phyloP scores from a whole-genome alignment of 352 stramenopile genomes.

The Blastocystis sp. region DNA sequence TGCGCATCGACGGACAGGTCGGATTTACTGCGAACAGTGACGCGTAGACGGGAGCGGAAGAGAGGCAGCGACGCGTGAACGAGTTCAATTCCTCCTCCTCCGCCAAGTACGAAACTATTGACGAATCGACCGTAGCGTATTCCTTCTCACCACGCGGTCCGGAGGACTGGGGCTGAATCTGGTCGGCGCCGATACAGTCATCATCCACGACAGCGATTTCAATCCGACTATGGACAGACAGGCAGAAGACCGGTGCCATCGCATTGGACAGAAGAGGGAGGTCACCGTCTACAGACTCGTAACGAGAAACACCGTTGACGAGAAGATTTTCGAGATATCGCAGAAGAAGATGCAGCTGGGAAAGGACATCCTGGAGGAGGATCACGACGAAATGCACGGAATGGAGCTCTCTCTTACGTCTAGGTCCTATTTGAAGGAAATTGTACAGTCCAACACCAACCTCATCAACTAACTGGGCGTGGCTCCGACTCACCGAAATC shows the following conservation, averaged over 20 bases:
- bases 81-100: neutral
- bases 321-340: constrained; percentile 92
- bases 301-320: constrained; percentile 88
- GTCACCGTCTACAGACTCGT: constrained; percentile 90
- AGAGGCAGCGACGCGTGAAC: neutral
- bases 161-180: constrained; percentile 96
- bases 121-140: constrained; percentile 83
- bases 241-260: constrained; percentile 87
- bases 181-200: constrained; percentile 67
- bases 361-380: constrained; percentile 89
- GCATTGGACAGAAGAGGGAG: constrained; percentile 89
- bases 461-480: too few species aligned
- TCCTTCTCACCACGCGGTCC: constrained; percentile 95
- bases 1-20: constrained; percentile 16
- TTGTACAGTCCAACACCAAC: neutral
- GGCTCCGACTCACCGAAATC: too few species aligned
- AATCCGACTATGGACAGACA: constrained; percentile 89
- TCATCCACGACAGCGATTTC: constrained; percentile 88
- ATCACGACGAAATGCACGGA: neutral
- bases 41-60: neutral
- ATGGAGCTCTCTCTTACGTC: neutral
- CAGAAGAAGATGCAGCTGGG: constrained; percentile 97
- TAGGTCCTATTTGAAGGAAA: constrained; percentile 45
- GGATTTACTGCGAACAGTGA: neutral
- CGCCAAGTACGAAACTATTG: neutral